These are phyloP conservation scores for Gossypium australe DNA, from an alignment of 345 rosid genomes.

Conservation along the genomic window DNA sequence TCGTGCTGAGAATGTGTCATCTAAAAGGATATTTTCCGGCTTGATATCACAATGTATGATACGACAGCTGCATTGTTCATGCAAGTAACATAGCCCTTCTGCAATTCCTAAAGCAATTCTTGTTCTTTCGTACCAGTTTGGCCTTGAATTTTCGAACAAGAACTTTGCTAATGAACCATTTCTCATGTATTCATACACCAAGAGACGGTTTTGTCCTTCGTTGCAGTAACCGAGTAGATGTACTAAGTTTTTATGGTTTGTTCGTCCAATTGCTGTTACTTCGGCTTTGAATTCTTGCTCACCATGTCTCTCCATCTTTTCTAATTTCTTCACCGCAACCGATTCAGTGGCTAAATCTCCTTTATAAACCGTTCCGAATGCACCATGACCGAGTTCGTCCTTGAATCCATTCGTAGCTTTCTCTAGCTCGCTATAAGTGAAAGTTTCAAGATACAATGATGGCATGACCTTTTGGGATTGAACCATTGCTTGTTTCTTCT, in stretches of 20 bases:
- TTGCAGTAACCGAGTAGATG: constrained; percentile 8
- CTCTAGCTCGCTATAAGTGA: constrained; percentile 3
- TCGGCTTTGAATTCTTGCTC: constrained; percentile 7
- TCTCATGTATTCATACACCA: constrained; percentile 14
- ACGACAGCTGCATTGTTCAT: neutral
- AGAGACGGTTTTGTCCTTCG: constrained; percentile 5
- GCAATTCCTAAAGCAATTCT: constrained; percentile 15
- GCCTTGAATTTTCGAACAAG: neutral
- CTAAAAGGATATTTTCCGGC: neutral
- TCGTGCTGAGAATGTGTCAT: constrained; percentile 8
- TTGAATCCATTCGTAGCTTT: constrained; percentile 3
- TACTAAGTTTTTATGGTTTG: constrained; percentile 4
- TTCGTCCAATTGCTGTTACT: neutral
- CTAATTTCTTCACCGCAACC: neutral
- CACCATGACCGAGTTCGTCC: constrained; percentile 7
- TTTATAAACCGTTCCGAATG: constrained; percentile 8
- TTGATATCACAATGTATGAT: neutral
- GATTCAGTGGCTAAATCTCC: neutral
- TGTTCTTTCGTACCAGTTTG: constrained; percentile 15
- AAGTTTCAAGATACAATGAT: neutral
- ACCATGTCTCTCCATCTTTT: neutral
- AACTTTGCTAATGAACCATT: constrained; percentile 2
- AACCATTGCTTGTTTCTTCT: neutral
- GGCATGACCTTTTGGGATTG: neutral
- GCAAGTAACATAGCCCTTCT: constrained; percentile 1